These are phyloP conservation scores for Boletales sp. DNA, from an alignment of 768 basidiomycete genomes.

Conservation along the genomic window DNA sequence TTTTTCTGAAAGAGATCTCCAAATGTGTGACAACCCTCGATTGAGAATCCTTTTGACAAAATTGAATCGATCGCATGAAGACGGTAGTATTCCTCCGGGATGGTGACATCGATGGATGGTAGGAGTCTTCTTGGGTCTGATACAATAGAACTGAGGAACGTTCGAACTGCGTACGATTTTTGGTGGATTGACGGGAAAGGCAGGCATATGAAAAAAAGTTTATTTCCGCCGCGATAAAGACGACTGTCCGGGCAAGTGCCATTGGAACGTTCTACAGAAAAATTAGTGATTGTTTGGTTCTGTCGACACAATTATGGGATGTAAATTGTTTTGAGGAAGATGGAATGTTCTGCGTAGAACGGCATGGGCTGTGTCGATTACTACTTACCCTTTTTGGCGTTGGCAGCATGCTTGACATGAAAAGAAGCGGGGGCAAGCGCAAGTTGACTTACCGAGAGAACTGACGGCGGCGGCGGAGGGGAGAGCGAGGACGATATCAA, in stretches of 20 bases:
- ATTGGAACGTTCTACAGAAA: conserved; percentile 2
- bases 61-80: not conserved
- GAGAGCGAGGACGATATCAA: not conserved
- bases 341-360: conserved; percentile 28
- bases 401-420: conserved; percentile 1
- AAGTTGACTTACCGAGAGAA: not conserved
- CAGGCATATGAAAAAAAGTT: not conserved
- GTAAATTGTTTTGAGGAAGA: conserved; percentile 1
- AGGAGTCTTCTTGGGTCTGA: not conserved
- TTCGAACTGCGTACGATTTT: conserved; percentile 1
- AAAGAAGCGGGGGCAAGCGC: not conserved
- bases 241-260: not conserved
- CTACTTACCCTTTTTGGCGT: conserved; percentile 15
- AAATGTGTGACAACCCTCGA: conserved; percentile 7
- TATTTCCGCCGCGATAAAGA: conserved; percentile 15
- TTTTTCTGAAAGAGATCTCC: conserved; percentile 4
- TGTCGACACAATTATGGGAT: conserved; percentile 19
- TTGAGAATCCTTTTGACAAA: not conserved
- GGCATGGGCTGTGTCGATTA: conserved; percentile 14
- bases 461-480: not conserved
- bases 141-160: conserved; percentile 2
- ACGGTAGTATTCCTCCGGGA: conserved; percentile 6
- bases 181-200: not conserved
- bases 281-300: conserved; percentile 16
- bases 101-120: not conserved